Base-by-base conservation (phyloP, 768 basidiomycete genomes). In the Pholiota conissans region DNA sequence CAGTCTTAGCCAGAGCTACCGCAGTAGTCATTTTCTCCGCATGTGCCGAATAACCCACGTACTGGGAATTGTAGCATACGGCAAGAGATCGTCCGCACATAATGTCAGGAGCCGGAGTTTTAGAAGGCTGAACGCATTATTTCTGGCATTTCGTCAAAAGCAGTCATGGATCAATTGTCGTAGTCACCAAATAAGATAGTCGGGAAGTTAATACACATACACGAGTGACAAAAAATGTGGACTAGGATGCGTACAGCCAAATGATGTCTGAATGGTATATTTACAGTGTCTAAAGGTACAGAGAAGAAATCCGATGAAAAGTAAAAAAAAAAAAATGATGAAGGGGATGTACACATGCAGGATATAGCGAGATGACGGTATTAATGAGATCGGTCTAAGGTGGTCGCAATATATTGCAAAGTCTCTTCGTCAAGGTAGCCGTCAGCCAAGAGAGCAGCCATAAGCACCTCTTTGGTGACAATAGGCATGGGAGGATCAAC, bases 101-200 rank as follows among this genome's bases (percentile, higher is more conserved):
- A 10, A 78, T 81, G 71, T 65, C 74, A 5, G 80, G n/a, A n/a
- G 80, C 79, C 0, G 80, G 78, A 9, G 77, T 80, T 29, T 69
- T 80, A 18, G 79, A 82, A 66, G 78, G 78, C 3, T 82, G 79
- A 79, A 71, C 78, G 3, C 74, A 79, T 49, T 81, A 80, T 54
- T 78, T 82, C 47, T 79, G 75, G 74, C 78, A 82, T 55, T 80
- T 69, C 56, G 61, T 80, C 39, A 49, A 42, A 24, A 51, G 26
- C 32, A 27, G 13, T n/a, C 32, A 20, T 30, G 30, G 26, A 49
- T 29, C 7, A 26, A n/a, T 16, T 37, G 11, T 5, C 9, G 35
- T 37, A n/a, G 35, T 3, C 35, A 37, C 14, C 14, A 37, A 37
- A 16, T 16, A 3, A 5, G 35, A 16, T n/a, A n/a, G 16, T 16